These are phyloP conservation scores for Trametes polyzona DNA, from an alignment of 1,284 basidiomycete genomes.

Conservation along the genomic window DNA sequence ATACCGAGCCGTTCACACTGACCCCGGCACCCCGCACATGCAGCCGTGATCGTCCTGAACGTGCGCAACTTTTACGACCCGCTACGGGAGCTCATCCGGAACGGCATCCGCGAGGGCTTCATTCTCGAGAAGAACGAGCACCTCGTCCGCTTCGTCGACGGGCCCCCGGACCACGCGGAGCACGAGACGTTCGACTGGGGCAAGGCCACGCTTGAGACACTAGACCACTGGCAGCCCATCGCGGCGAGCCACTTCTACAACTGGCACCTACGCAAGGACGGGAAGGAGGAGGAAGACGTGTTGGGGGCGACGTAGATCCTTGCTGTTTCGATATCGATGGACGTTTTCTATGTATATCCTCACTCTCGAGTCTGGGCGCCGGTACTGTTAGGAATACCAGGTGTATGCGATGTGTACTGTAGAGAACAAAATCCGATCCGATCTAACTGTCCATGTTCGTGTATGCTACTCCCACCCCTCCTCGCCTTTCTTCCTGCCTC, in stretches of 20 bases:
- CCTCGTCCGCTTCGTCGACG: constrained; percentile 74
- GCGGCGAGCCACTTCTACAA: constrained; percentile 28
- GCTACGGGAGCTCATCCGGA: constrained; percentile 72
- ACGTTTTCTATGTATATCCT: background rate
- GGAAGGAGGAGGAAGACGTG: constrained; percentile 16
- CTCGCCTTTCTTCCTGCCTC: constrained; percentile 49
- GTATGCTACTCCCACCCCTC: constrained; percentile 46
- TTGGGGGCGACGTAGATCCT: constrained; percentile 13
- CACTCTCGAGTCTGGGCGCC: no score
- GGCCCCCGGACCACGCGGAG: constrained; percentile 57
- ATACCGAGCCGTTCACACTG: background rate
- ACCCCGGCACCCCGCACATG: background rate
- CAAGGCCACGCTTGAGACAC: constrained; percentile 62
- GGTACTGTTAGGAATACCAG: no score
- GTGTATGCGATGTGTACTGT: background rate
- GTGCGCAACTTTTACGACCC: constrained; percentile 82
- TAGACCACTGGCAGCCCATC: constrained; percentile 63
- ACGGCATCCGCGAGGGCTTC: constrained; percentile 75
- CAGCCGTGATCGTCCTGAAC: constrained; percentile 84
- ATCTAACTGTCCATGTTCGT: background rate
- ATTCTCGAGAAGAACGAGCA: constrained; percentile 63
- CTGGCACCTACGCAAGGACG: constrained; percentile 34
- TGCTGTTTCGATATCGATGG: background rate
- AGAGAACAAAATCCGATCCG: background rate
- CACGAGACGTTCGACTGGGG: constrained; percentile 81